Evolutionary conservation across 192 early-diverging fungal genomes (phyloP), one percentile per base, ranked within the genome.

Genomic region (Coemansia sp.): DNA sequence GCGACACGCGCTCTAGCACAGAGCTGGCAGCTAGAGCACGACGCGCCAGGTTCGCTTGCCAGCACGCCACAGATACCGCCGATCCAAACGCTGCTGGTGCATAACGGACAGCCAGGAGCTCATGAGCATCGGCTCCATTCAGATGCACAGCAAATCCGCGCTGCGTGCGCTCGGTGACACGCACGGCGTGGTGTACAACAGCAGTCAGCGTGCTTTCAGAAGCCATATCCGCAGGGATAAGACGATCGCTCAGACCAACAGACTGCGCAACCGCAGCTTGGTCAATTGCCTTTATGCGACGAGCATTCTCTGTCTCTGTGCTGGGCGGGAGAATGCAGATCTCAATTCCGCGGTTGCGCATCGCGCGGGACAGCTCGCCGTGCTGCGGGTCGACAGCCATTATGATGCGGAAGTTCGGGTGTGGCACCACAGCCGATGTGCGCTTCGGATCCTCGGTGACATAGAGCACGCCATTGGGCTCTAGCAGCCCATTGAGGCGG

Each of bases 341-440:
- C 77, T 99, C 97, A n/a, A 98, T 88, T 52, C 94, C 94, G 61
- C 97, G 91, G 71, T 99, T 99, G 52, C 97, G 80, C 97, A 99
- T 99, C 4, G 97, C 95, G 9, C 96, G 85, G 9, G 94, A 95
- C 29, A 99, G 82, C 77, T 99, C 95, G 34, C 97, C 97, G 66
- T 91, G 85, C 43, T 85, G 83, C 15, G 96, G 95, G 72, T 99
- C 93, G 33, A 96, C 89, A 0, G 94, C 92, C 93, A 99, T 93
- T 70, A 99, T 93, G 55, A 99, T 90, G 29, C 97, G 84, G 83
- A 99, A 99, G 65, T 93, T 88, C 20, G 85, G 85, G 63, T 96
- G 95, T 10, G 94, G 94, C 20, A 79, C 71, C 43, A 97, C 87
- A 7, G 92, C 84, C 2, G 31, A 48, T 8, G 53, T 61, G 40